Percentiles rank a stretch among this genome's conserved stretches.
These are phyloP conservation scores for Diatrype stigma DNA, from an alignment of 2,329 filamentous ascomycete genomes.

Conservation along the genomic window DNA sequence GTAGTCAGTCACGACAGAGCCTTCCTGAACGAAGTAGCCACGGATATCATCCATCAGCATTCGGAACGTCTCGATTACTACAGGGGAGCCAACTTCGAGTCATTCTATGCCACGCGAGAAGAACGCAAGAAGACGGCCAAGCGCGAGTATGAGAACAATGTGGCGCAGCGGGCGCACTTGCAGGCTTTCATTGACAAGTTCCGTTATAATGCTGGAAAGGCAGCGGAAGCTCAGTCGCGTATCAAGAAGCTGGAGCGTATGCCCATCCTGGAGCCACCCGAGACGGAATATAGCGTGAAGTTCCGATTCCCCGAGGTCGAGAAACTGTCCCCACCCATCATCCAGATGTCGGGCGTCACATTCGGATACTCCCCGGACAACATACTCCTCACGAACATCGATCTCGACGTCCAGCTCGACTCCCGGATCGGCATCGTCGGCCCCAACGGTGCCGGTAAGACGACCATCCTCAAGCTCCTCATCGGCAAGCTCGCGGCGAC, in stretches of 20 bases:
- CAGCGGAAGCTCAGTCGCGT: slow-evolving; percentile 93
- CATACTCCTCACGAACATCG: slow-evolving; percentile 76
- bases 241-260: slow-evolving; percentile 99
- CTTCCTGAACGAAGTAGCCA: slow-evolving; percentile 98
- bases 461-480: slow-evolving; percentile 95
- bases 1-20: slow-evolving; percentile 98
- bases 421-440: slow-evolving; percentile 99
- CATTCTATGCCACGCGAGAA: slow-evolving; percentile 95
- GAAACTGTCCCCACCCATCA: slow-evolving; percentile 94
- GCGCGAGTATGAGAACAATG: slow-evolving; percentile 98
- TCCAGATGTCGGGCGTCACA: slow-evolving; percentile 89
- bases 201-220: slow-evolving; percentile 98
- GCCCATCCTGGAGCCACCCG: slow-evolving; percentile 84
- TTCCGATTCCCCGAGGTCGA: slow-evolving; percentile 98
- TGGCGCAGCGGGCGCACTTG: slow-evolving; percentile 86
- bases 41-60: slow-evolving; percentile 97
- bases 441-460: slow-evolving; percentile 98
- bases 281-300: slow-evolving; percentile 91
- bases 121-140: slow-evolving; percentile 95
- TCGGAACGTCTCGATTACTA: slow-evolving; percentile 98
- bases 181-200: slow-evolving; percentile 99
- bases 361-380: slow-evolving; percentile 86
- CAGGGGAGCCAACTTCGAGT: slow-evolving; percentile 93
- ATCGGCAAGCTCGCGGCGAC: slow-evolving; percentile 78
- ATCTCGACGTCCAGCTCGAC: slow-evolving; percentile 95